Evolutionary conservation across 139 green algal species (phyloP), one percentile per base, ranked within the genome.

Genomic region (Trebouxia sp.): DNA sequence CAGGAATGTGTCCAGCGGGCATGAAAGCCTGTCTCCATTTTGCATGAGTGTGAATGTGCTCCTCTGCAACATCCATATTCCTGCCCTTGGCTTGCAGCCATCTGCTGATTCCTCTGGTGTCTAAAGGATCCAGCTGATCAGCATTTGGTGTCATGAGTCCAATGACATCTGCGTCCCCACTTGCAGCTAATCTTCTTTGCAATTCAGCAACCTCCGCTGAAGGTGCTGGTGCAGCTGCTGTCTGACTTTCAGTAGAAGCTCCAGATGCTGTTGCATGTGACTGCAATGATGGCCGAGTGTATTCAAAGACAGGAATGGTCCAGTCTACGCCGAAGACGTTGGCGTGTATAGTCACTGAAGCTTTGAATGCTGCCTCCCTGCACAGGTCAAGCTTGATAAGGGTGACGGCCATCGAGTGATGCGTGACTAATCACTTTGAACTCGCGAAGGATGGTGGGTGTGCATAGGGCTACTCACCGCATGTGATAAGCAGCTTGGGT

Each of bases 61-160:
- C 41, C 5, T 79, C 66, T 17, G 87, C 84, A 24, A 55, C 50
- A 7, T 85, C 75, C 14, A 85, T 24, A 39, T 85, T 62, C 22
- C 67, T n/a, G 2, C 65, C 32, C 26, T 82, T 76, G 37, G 80
- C 81, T 7, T 75, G 30, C 0, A 91, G 47, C 87, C 87, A 91
- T 5, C 79, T 66, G 37, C 12, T n/a, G 28, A 56, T 43, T 37
- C 50, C 55, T 24, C 20, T 39, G 11, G n/a, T n/a, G 38, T 69
- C 55, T 24, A 80, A 15, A 43, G 43, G 74, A n/a, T 56, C 50
- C 47, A 65, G n/a, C 20, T 56, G 74, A 5, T 42, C 42, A 39
- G 42, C 14, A 30, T 43, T 79, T 10, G 15, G 12, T 11, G 43
- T 35, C 32, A 56, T 30, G 17, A 56, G 28, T 20, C 22, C 28